Base-by-base conservation (phyloP, 345 rosid genomes). In the Melaleuca quinquenervia region DNA sequence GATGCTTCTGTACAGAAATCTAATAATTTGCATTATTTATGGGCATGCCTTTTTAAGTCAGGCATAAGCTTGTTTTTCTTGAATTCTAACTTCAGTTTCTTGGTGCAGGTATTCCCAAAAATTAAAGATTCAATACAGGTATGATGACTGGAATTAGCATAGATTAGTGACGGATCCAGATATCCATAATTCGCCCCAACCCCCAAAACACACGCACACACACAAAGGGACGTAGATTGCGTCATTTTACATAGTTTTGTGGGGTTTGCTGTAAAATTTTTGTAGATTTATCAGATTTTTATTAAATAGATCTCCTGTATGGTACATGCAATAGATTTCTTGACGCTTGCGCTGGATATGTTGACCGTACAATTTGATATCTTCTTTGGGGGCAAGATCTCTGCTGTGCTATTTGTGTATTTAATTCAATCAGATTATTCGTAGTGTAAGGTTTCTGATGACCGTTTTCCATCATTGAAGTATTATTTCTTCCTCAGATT, bases 111-210 rank as follows among this genome's bases (percentile, higher is more conserved):
- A 50, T 97, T 95, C 86, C 98, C 99, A 62, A 97, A 95, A 91
- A 93, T 97, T 76, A 96, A 96, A 88, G 99, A 96, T 88, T 93
- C 98, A 21, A 84, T 90, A 87, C 94, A 95, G 98, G 99, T 95
- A 91, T 82, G 55, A 86, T 5, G 54, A 50, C 49, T 54, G 56
- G 76, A 56, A 52, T 50, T 86, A 50, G 86, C 55, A 75, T 70
- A 2, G 54, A 85, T 52, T 13, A 29, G 22, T 64, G 44, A 64
- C 11, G 21, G 45, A 64, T 18, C 45, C 76, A 64, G 45, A 64
- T 32, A 29, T 64, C 76, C 76, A 62, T 62, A n/a, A n/a, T n/a
- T n/a, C n/a, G n/a, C n/a, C 21, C 76, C 76, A 11, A 16, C 29
- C 76, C 45, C 76, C 36, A 29, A 32, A 32, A 26, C 64, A 58